Evolutionary conservation across 352 stramenopile species (phyloP).

Genomic region (Globisporangium cystogenes): DNA sequence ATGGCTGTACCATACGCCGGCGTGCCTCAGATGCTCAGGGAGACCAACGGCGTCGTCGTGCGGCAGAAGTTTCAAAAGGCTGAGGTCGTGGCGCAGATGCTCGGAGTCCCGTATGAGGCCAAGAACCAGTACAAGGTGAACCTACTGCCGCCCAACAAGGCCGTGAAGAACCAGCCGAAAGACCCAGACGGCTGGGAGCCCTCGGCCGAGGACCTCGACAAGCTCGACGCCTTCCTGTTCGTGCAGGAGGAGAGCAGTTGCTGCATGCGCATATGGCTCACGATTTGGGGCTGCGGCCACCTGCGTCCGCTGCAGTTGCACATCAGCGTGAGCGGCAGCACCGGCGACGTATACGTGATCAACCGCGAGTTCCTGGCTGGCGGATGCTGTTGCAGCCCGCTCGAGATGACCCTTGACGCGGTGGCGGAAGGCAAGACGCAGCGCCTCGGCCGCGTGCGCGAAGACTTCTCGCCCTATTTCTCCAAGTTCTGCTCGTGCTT

Average conservation of each 20-base stretch:
- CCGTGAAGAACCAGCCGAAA: constrained; percentile 39
- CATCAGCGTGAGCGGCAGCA: constrained; percentile 28
- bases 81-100: constrained; percentile 41
- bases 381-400: constrained; percentile 27
- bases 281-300: constrained; percentile 28
- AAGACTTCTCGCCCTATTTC: constrained; percentile 55
- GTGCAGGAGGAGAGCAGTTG: constrained; percentile 36
- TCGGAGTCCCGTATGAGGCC: constrained; percentile 47
- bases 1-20: constrained; percentile 8
- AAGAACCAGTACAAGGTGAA: constrained; percentile 58
- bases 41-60: constrained; percentile 39
- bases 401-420: constrained; percentile 38
- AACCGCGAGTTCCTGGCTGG: constrained; percentile 31
- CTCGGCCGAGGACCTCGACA: constrained; percentile 31
- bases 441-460: constrained; percentile 37
- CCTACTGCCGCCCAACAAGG: constrained; percentile 35
- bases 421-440: constrained; percentile 13
- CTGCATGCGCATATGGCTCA: constrained; percentile 23
- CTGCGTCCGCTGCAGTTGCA: constrained; percentile 42
- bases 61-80: constrained; percentile 43
- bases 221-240: constrained; percentile 42
- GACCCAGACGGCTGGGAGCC: constrained; percentile 45
- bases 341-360: constrained; percentile 44
- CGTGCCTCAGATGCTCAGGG: constrained; percentile 28
- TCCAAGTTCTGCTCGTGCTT: constrained; percentile 31